A percentile compares a stretch with the other conserved stretches of the same genome.
Conservation (phyloP, 768 basidiomycete species). For the Suillus americanus region DNA sequence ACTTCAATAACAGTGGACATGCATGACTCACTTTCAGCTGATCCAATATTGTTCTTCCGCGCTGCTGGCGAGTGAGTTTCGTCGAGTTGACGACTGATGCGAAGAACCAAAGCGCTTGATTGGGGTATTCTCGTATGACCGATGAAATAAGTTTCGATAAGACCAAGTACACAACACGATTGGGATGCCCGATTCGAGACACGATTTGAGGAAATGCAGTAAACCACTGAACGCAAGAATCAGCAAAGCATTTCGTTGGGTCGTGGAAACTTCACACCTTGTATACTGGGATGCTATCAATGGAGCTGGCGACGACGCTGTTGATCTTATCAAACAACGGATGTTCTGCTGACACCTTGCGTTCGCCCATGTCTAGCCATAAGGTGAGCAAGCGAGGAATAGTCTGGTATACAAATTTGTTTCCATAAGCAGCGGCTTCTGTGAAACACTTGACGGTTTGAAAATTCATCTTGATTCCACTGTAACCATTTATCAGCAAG, state of each 20-base stretch:
- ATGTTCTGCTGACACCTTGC: constrained; percentile 21
- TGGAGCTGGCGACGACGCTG: constrained; percentile 49
- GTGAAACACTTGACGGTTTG: constrained; percentile 67
- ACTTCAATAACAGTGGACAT: background rate
- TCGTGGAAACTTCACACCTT: constrained; percentile 51
- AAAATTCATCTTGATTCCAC: constrained; percentile 62
- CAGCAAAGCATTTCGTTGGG: background rate
- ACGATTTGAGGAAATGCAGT: constrained; percentile 97
- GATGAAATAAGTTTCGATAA: constrained; percentile 65
- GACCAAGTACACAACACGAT: constrained; percentile 55
- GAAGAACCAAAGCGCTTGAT: constrained; percentile 92
- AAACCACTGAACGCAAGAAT: constrained; percentile 66
- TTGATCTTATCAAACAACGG: constrained; percentile 58
- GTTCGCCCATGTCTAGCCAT: constrained; percentile 90
- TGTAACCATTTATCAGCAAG: constrained; percentile 24
- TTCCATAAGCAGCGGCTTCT: constrained; percentile 74
- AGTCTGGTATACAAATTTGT: constrained; percentile 95
- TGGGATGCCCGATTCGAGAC: constrained; percentile 82
- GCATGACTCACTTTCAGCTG: constrained; percentile 52
- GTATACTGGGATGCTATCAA: constrained; percentile 68
- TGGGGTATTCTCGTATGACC: constrained; percentile 83
- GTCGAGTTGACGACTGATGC: constrained; percentile 86
- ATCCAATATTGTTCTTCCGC: constrained; percentile 60
- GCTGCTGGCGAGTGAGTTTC: constrained; percentile 53
- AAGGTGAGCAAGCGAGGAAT: constrained; percentile 92